Conservation (phyloP, 495 filamentous ascomycete genomes). For the Aspergillus ellipticus region DNA sequence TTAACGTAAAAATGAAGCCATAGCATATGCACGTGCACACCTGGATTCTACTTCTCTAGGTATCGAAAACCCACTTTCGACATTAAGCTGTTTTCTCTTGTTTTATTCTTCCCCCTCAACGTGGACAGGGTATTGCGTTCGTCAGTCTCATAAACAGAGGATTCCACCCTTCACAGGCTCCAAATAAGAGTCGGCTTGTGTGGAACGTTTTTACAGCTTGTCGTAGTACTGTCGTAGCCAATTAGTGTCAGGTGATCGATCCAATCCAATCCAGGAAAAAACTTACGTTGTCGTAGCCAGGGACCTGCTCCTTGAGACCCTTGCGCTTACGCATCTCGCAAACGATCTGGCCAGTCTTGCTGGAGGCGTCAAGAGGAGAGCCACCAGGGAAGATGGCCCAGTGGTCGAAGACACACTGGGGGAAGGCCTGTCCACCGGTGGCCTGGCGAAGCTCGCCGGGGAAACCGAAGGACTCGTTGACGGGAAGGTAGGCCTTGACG, state of each 20-base stretch:
- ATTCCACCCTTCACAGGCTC: conserved; percentile 35
- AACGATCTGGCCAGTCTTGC: conserved; percentile 83
- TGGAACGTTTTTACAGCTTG: conserved; percentile 76
- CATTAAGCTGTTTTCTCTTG: conserved; percentile 21
- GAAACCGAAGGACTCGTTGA: conserved; percentile 99
- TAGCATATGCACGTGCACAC: conserved; percentile 25
- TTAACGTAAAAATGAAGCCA: conserved; percentile 30
- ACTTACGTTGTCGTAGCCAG: conserved; percentile 91
- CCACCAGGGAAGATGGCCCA: conserved; percentile 95
- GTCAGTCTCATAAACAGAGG: conserved; percentile 49
- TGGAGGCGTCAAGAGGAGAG: conserved; percentile 79
- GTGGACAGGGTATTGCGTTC: conserved; percentile 48
- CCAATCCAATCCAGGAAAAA: not conserved
- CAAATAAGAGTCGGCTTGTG: conserved; percentile 31
- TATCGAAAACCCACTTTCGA: conserved; percentile 27
- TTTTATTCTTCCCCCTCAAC: conserved; percentile 33
- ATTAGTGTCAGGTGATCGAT: too few species aligned
- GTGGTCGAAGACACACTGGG: conserved; percentile 97
- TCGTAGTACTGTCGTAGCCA: conserved; percentile 99
- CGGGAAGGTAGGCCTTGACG: conserved; percentile 98
- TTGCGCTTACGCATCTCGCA: conserved; percentile 95
- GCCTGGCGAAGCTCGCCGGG: conserved; percentile 89
- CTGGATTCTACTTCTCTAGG: conserved; percentile 31
- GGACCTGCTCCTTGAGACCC: conserved; percentile 95
- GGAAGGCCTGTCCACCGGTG: conserved; percentile 98